Evolutionary conservation across 306 rosid genomes (phyloP), one percentile per base, ranked within the genome.

Genomic region (Quercus ilex): DNA sequence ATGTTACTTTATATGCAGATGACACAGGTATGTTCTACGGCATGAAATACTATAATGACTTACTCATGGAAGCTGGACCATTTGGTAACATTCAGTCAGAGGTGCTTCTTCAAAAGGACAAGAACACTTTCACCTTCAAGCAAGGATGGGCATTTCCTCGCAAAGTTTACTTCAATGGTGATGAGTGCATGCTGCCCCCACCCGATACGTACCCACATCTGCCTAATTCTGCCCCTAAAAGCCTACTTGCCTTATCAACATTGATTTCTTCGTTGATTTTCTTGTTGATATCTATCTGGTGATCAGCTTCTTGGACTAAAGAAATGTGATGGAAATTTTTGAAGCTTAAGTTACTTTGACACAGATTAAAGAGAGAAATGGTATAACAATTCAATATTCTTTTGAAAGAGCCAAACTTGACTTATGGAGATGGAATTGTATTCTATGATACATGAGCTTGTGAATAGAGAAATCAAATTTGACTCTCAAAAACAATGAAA

Each of bases 101-200:
- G 74, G 64, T 92, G 77, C 93, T 93, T 69, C 90, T 95, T 80
- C 85, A 80, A 65, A 95, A 95, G 88, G 87, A 92, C 86, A 77
- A 71, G 84, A 81, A 91, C 43, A 88, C 93, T 2, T 95, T 92
- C 89, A 90, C 99, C 71, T 89, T 91, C 59, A 95, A 91, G 90
- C 90, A 93, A 41, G 98, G 98, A 1, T 91, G 99, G 99, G 97
- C 97, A 35, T 95, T 95, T 87, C 99, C 98, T 60, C 93, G 80
- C 59, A 91, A 85, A 79, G 96, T 92, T 56, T 92, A 95, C 86
- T 91, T 92, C 75, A 95, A 92, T 76, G 99, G 99, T 3, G 99
- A 95, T 5, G 98, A 93, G 76, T 91, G 99, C 93, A 88, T 86
- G 97, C 69, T 95, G 52, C 99, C 98, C 0, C 97, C 97, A 64